A percentile compares a stretch with the other conserved stretches of the same genome.
Conservation (phyloP, 2,329 filamentous ascomycete genomes). For the Magnaporthales sp. region DNA sequence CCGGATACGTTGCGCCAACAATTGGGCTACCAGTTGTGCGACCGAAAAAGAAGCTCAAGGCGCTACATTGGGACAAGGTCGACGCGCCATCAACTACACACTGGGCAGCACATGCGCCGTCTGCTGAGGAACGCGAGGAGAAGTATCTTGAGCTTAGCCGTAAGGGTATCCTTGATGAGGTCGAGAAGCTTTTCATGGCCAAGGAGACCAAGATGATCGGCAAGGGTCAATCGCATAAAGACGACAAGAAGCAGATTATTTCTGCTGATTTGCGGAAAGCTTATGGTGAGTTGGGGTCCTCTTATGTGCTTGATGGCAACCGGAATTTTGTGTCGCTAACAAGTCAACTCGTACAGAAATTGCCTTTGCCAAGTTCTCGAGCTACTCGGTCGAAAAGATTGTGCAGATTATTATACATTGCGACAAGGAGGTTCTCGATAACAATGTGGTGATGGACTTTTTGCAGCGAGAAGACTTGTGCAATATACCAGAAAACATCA, state of each 20-base stretch:
- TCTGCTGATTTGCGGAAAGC: conserved; percentile 81
- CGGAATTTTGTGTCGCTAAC: not conserved
- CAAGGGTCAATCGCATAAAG: conserved; percentile 62
- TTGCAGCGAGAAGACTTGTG: conserved; percentile 87
- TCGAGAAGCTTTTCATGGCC: conserved; percentile 94
- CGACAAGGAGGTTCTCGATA: conserved; percentile 80
- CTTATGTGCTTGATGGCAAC: not conserved
- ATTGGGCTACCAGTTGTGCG: conserved; percentile 71
- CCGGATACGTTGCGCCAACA: conserved; percentile 45
- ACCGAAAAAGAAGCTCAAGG: conserved; percentile 99
- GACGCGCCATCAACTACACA: conserved; percentile 86
- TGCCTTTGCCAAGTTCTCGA: conserved; percentile 87
- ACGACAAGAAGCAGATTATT: conserved; percentile 97
- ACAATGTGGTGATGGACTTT: conserved; percentile 92
- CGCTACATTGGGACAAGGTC: conserved; percentile 98
- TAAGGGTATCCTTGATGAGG: conserved; percentile 93
- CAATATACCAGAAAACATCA: conserved; percentile 81
- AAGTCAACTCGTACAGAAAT: conserved; percentile 50
- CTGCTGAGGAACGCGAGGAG: conserved; percentile 83
- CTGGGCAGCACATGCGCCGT: conserved; percentile 81
- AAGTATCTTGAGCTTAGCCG: conserved; percentile 90
- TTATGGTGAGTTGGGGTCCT: conserved; percentile 51
- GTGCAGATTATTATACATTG: conserved; percentile 94
- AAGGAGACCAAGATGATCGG: conserved; percentile 92
- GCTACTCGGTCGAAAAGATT: conserved; percentile 72